Evolutionary conservation across 345 rosid species (phyloP).

Genomic region (Lepidium didymum): DNA sequence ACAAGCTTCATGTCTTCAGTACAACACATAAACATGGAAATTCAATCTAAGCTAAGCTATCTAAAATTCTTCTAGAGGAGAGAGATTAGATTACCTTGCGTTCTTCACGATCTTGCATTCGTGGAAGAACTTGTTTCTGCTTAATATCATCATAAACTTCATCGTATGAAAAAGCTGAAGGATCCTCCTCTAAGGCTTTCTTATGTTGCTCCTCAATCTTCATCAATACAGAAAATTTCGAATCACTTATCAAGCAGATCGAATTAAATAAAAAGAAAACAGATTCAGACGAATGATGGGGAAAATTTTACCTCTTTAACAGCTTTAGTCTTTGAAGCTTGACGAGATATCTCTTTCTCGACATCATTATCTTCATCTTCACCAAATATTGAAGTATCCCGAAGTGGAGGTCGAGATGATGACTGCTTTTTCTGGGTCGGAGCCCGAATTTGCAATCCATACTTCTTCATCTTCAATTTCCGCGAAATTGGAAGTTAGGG

Average conservation of each 20-base stretch:
- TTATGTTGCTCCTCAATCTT: constrained; percentile 88
- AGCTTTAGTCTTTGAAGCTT: constrained; percentile 72
- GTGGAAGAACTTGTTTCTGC: constrained; percentile 45
- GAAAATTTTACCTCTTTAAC: constrained; percentile 45
- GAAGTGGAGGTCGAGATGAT: constrained; percentile 48
- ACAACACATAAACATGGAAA: neutral
- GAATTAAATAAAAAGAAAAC: neutral
- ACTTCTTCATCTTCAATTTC: constrained; percentile 56
- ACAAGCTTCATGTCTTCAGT: neutral
- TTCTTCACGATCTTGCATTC: constrained; percentile 50
- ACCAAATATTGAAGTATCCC: constrained; percentile 40
- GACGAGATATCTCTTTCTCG: constrained; percentile 70
- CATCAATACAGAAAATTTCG: neutral
- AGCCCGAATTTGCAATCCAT: constrained; percentile 78
- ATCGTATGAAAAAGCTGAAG: constrained; percentile 71
- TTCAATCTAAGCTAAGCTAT: neutral
- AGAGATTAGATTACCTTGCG: constrained; percentile 46
- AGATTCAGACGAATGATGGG: neutral
- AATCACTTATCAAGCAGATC: neutral
- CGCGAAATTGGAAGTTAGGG: neutral
- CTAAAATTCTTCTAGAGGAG: neutral
- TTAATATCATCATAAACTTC: constrained; percentile 84
- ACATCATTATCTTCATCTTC: constrained; percentile 60
- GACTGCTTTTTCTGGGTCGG: constrained; percentile 53
- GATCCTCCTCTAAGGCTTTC: constrained; percentile 82